Evolutionary conservation across 106 monocot genomes (phyloP).

Genomic region (Platanthera zijinensis): DNA sequence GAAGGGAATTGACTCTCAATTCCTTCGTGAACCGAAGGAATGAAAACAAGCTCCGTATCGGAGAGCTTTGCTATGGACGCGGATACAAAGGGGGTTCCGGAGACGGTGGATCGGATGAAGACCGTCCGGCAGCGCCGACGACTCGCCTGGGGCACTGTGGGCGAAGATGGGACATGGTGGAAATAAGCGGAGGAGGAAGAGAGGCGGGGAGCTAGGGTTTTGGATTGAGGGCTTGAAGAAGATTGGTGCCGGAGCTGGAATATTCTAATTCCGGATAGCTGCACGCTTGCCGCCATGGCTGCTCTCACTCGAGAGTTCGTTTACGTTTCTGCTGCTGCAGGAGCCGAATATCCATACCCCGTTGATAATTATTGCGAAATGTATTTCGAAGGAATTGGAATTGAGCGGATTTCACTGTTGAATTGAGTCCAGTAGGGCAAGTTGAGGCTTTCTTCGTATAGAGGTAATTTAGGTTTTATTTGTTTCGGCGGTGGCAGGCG

Average conservation of each 20-base stretch:
- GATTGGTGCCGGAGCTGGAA: neutral
- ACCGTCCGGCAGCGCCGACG: neutral
- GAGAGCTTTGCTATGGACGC: conserved; percentile 46
- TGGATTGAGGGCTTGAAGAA: neutral
- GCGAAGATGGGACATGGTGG: conserved; percentile 6
- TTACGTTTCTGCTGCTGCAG: too few species aligned
- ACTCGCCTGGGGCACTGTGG: neutral
- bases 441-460: too few species aligned
- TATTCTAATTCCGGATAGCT: neutral
- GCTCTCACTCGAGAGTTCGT: neutral
- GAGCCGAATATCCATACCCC: too few species aligned
- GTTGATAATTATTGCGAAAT: too few species aligned
- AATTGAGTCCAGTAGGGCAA: too few species aligned
- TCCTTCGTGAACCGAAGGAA: conserved; percentile 26
- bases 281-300: neutral
- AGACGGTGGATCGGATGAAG: neutral
- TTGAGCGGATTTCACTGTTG: too few species aligned
- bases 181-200: neutral
- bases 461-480: too few species aligned
- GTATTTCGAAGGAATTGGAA: too few species aligned
- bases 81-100: neutral
- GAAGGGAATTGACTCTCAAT: conserved; percentile 36
- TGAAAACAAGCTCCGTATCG: conserved; percentile 46
- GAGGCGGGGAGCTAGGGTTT: neutral
- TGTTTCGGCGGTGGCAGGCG: too few species aligned